A percentile compares a stretch with the other conserved stretches of the same genome.
phyloP scores from a whole-genome alignment of 2,329 filamentous ascomycete species.

The Teratosphaeria nubilosa region DNA sequence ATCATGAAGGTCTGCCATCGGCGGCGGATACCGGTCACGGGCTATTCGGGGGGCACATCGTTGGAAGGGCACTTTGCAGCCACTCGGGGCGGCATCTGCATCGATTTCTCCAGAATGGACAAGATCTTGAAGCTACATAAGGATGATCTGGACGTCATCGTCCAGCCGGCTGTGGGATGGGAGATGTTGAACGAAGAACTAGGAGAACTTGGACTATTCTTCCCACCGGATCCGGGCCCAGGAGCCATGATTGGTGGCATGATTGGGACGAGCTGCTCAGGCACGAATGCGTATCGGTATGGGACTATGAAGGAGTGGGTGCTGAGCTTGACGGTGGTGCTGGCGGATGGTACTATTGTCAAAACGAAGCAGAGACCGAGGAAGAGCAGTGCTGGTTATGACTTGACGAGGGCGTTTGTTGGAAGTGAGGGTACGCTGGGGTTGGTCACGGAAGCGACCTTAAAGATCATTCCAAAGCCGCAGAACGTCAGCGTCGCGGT shows the following conservation, averaged over 20 bases:
- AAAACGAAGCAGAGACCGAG: conserved; percentile 80
- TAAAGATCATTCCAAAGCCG: conserved; percentile 77
- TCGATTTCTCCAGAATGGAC: conserved; percentile 82
- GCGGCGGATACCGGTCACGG: conserved; percentile 72
- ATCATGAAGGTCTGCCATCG: conserved; percentile 83
- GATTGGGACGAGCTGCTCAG: conserved; percentile 66
- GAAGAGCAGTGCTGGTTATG: conserved; percentile 86
- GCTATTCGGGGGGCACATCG: conserved; percentile 79
- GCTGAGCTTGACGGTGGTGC: conserved; percentile 71
- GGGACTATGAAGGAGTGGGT: conserved; percentile 96
- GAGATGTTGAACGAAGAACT: conserved; percentile 74
- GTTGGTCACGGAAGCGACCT: conserved; percentile 78
- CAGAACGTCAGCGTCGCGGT: conserved; percentile 74
- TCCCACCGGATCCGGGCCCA: conserved; percentile 83
- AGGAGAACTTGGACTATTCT: conserved; percentile 64
- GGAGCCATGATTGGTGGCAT: conserved; percentile 88
- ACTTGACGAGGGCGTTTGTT: conserved; percentile 80
- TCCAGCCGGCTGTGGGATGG: conserved; percentile 67
- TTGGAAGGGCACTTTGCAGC: conserved; percentile 82
- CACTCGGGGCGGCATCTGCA: conserved; percentile 70
- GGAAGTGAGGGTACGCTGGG: conserved; percentile 87
- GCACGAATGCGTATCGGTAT: conserved; percentile 85
- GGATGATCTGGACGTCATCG: conserved; percentile 50
- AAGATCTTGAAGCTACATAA: conserved; percentile 67
- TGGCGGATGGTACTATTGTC: conserved; percentile 82